A percentile compares a stretch with the other conserved stretches of the same genome.
These are phyloP conservation scores for Suillus plorans DNA, from an alignment of 768 basidiomycete species.

Conservation along the genomic window DNA sequence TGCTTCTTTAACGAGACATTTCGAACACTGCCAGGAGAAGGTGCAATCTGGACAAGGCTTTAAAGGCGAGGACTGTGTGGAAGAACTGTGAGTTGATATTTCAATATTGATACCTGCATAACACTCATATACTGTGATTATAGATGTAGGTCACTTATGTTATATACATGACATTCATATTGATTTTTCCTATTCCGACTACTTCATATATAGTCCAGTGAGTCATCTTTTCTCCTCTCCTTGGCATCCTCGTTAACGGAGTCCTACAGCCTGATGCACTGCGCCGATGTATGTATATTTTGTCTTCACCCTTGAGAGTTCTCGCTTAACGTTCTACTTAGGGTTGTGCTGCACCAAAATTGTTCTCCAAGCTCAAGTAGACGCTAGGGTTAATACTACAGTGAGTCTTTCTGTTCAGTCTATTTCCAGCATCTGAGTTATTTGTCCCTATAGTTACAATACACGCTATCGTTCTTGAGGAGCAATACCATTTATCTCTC, in stretches of 20 bases:
- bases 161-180: conserved; percentile 5
- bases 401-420: not conserved
- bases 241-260: conserved; percentile 10
- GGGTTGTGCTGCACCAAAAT: conserved; percentile 69
- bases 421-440: not conserved
- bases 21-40: conserved; percentile 89
- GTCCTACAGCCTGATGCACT: conserved; percentile 80
- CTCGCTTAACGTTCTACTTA: conserved; percentile 21
- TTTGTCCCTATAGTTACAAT: not conserved
- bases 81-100: conserved; percentile 72
- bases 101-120: not conserved
- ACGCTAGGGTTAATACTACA: not conserved
- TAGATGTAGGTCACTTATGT: conserved; percentile 25
- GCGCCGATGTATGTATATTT: conserved; percentile 67
- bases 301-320: not conserved
- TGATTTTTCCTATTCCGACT: conserved; percentile 23
- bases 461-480: not conserved
- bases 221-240: conserved; percentile 29
- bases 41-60: conserved; percentile 78
- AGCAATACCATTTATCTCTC: conserved; percentile 1
- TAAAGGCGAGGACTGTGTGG: conserved; percentile 91
- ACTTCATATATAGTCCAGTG: conserved; percentile 58
- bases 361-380: conserved; percentile 71
- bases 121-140: not conserved
- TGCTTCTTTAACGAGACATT: conserved; percentile 71